Percentiles rank a stretch among this genome's conserved stretches.
Conservation (phyloP, 306 rosid species). For the Luffa aegyptiaca region DNA sequence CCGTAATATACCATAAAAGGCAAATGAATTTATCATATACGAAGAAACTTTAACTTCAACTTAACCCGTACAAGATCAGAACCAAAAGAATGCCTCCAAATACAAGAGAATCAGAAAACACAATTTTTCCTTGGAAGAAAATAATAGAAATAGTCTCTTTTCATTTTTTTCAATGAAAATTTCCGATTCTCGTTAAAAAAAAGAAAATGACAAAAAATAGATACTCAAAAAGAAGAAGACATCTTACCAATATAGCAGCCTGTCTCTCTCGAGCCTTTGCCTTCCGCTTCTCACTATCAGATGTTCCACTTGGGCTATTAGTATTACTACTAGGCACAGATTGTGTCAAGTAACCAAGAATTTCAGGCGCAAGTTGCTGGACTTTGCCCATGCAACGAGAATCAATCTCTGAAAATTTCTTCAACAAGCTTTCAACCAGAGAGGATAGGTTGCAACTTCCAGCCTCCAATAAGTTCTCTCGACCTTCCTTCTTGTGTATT, state of each 20-base stretch:
- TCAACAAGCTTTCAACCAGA: slow-evolving; percentile 59
- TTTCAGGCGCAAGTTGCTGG: slow-evolving; percentile 72
- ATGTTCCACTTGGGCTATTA: slow-evolving; percentile 24
- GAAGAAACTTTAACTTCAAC: not conserved
- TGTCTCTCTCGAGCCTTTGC: slow-evolving; percentile 94
- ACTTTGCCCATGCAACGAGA: slow-evolving; percentile 52
- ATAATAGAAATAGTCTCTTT: not conserved
- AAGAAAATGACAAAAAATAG: not conserved
- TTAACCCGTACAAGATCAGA: not conserved
- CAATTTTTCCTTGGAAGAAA: not conserved
- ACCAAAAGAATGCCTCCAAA: not conserved
- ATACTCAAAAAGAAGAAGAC: not conserved
- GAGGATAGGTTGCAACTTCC: slow-evolving; percentile 61
- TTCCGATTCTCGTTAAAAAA: not conserved
- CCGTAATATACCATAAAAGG: not conserved
- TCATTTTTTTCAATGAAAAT: too few relatives aligned
- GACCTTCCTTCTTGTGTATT: slow-evolving; percentile 45
- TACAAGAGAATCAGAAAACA: not conserved
- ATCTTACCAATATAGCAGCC: slow-evolving; percentile 75
- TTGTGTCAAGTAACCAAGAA: slow-evolving; percentile 37
- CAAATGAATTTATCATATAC: not conserved
- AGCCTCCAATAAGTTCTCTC: slow-evolving; percentile 40
- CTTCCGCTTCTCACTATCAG: slow-evolving; percentile 85
- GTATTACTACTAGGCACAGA: slow-evolving; percentile 32
- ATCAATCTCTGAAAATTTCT: slow-evolving; percentile 79